Conservation (phyloP, 768 basidiomycete genomes). For the Heimioporus sp. region DNA sequence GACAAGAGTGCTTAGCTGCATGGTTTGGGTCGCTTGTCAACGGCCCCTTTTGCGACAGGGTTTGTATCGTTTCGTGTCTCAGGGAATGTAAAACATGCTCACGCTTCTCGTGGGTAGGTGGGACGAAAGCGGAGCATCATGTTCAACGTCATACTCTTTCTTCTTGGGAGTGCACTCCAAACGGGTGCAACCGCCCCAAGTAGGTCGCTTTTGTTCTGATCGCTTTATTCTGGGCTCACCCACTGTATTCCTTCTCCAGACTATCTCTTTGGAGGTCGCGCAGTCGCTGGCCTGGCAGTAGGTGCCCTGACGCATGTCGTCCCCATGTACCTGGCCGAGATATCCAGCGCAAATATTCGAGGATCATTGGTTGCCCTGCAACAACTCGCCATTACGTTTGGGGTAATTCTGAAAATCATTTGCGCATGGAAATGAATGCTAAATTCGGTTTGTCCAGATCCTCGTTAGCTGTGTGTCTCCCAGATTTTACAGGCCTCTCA, state of each 20-base stretch:
- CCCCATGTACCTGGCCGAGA: conserved; percentile 38
- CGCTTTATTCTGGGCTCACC: neutral
- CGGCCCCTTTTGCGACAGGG: conserved; percentile 32
- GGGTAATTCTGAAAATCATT: conserved; percentile 23
- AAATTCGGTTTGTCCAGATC: conserved; percentile 15
- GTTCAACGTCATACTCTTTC: conserved; percentile 27
- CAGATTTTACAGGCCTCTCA: neutral
- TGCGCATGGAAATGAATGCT: neutral
- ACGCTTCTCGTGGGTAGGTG: conserved; percentile 12
- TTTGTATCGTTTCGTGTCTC: neutral
- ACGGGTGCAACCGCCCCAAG: conserved; percentile 28
- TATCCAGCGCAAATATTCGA: conserved; percentile 37
- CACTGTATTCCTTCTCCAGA: conserved; percentile 5
- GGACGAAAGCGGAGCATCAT: conserved; percentile 29
- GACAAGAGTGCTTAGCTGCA: conserved; percentile 23
- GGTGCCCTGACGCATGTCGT: conserved; percentile 25
- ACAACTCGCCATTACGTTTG: conserved; percentile 35
- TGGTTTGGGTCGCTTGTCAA: conserved; percentile 30
- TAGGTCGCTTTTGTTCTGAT: neutral
- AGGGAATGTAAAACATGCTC: neutral
- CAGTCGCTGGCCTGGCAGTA: conserved; percentile 17
- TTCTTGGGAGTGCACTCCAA: conserved; percentile 30
- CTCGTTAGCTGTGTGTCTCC: conserved; percentile 29
- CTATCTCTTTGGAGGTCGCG: conserved; percentile 30
- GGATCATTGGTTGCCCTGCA: conserved; percentile 37